Base-by-base conservation (phyloP, 2,329 filamentous ascomycete species). In the Ophiostoma populinum region DNA sequence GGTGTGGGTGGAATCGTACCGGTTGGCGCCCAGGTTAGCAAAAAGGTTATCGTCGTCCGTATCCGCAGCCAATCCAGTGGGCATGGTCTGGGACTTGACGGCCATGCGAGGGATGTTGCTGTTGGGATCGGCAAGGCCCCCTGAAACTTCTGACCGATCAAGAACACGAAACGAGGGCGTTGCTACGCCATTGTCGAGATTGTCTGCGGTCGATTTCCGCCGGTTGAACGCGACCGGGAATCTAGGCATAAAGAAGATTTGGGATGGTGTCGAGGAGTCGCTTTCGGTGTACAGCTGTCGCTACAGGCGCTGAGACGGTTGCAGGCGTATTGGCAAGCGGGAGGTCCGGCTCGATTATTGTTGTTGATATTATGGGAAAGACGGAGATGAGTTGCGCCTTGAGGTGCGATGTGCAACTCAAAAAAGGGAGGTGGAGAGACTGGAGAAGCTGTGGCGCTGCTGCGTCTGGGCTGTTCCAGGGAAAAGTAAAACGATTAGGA, bases 151-250 rank as follows among this genome's bases (percentile, higher is more conserved):
- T 32, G 55, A 53, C 42, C 68, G 59, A 40, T 73, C 68, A 24
- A 74, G 54, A 17, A 74, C 69, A 34, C 68, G 63, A 48, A 74
- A 73, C 2, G 68, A 71, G 15, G 65, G 57, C 39, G 62, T 59
- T 42, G 58, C 52, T 52, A 59, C 47, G 46, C 59, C 63, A 64
- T 70, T 61, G 41, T 67, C 63, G 42, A 65, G 52, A 43, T 63
- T 65, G 43, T 67, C 62, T 41, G 62, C 64, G 59, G 63, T 62
- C 42, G 67, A 69, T 58, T 65, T 72, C 61, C 69, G 68, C 65
- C 65, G 60, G 48, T 57, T 61, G 43, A 73, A 73, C 42, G 62
- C 57, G 50, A 65, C 64, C 42, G 66, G 64, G 53, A 74, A 73
- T 56, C 65, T 70, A 67, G 65, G 65, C 69, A 74, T 74, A 54